Percentiles rank a stretch among this genome's conserved stretches.
phyloP scores from a whole-genome alignment of 371 early-diverging fungal species.

The Phascolomyces articulosus region DNA sequence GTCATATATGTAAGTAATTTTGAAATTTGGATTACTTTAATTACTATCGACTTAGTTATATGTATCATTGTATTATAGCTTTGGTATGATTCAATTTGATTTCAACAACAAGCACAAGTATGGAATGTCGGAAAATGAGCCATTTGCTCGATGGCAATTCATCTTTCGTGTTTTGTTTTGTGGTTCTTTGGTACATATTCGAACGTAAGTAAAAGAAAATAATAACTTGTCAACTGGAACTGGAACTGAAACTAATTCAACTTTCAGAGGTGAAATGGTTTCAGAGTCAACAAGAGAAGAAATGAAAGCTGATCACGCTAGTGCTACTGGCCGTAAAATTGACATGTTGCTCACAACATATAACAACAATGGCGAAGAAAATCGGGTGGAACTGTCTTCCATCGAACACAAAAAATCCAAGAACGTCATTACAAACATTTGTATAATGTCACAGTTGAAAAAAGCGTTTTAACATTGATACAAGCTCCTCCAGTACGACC shows the following conservation, averaged over 20 bases:
- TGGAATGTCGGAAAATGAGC: neutral
- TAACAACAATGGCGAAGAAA: neutral
- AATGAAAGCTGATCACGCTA: neutral
- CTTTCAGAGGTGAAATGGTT: neutral
- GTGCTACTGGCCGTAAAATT: neutral
- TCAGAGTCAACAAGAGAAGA: neutral
- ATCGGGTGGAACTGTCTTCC: neutral
- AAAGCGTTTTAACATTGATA: neutral
- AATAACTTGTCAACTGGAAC: neutral
- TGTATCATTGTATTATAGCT: neutral
- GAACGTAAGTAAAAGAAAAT: neutral
- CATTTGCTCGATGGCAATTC: neutral
- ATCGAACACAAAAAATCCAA: constrained; percentile 1
- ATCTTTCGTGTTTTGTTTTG: neutral
- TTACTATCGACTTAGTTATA: neutral
- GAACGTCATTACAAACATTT: neutral
- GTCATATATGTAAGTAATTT: neutral
- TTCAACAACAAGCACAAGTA: neutral
- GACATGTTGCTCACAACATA: neutral
- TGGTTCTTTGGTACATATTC: neutral
- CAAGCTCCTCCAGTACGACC: neutral
- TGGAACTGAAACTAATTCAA: neutral
- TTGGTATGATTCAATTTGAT: neutral
- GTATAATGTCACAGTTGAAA: neutral
- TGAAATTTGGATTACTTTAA: neutral